Base-by-base conservation (phyloP, 164 flowering plant genomes). In the Stephania yunnanensis region DNA sequence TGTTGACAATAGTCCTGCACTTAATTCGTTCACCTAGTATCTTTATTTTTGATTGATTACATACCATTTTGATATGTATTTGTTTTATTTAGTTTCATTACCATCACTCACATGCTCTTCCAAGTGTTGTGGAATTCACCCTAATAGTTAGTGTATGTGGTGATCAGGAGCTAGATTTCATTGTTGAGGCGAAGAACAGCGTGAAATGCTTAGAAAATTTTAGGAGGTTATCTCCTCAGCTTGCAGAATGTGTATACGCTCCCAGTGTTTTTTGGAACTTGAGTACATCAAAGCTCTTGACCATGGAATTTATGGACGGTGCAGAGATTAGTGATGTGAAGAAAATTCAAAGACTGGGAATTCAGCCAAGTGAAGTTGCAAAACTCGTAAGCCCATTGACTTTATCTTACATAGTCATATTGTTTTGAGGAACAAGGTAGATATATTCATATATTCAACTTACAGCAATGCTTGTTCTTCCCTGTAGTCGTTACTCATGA, bases 221-320 rank as follows among this genome's bases (percentile, higher is more conserved):
- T 73, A 84, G 84, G 81, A 90, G 78, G 87, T 79, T 87, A 78
- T 95, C 98, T 84, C 95, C 99, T 72, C 92, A 91, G 77, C 83
- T 93, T 84, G 90, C 93, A 75, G 84, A 81, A 12, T 87, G 82
- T 81, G 85, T 95, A 31, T 91, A 95, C 86, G 96, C 97, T n/a
- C 99, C 98, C 70, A 86, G 71, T 80, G 89, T 93, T 19, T 76
- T 84, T 79, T 95, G 99, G 99, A 87, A 82, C 77, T 82, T 95
- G 76, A 93, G 95, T 80, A 89, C 98, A 74, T 86, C 96, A 46
- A 95, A 88, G 81, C 77, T 95, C 80, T 82, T 93, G 77, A 92
- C 92, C 17, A 95, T 93, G 99, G 99, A 95, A 77, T 95, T 84
- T 79, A 93, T 95, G 45, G 99, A 92, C 83, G 98, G 91, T 69